Conservation (phyloP, 78 protist genomes). For the Polysphondylium violaceum region DNA sequence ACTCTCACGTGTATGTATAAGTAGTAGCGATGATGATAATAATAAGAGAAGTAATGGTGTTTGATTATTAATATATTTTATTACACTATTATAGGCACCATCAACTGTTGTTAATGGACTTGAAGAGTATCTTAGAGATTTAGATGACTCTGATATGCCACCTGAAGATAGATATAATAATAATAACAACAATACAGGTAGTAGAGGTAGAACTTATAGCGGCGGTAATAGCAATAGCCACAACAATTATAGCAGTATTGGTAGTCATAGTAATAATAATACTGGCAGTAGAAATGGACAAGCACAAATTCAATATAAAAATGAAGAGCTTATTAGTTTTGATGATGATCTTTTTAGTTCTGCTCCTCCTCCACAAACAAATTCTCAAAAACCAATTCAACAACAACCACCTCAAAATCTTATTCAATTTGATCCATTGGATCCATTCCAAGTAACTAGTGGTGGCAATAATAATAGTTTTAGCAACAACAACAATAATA, state of each 20-base stretch:
- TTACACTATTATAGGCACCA: conserved; percentile 62
- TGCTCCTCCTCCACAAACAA: background rate
- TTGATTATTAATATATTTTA: background rate
- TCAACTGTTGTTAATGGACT: conserved; percentile 74
- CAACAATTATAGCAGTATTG: background rate
- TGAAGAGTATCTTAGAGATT: conserved; percentile 73
- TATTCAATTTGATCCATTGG: conserved; percentile 7
- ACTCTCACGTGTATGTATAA: too few species aligned
- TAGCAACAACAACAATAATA: background rate
- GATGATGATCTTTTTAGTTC: conserved; percentile 34
- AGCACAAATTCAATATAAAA: too few species aligned
- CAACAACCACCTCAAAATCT: conserved; percentile 30
- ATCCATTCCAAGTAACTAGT: conserved; percentile 39
- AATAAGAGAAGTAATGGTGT: background rate
- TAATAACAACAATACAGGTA: background rate
- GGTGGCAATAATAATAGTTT: background rate
- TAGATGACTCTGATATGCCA: conserved; percentile 32
- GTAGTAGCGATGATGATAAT: too few species aligned
- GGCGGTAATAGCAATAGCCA: background rate
- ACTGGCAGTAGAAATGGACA: background rate
- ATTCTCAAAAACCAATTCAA: background rate
- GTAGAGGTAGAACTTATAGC: conserved; percentile 3
- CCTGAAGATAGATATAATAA: background rate
- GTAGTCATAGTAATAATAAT: background rate
- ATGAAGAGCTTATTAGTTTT: conserved; percentile 28